Conservation (phyloP, 768 basidiomycete genomes). For the Lentinula edodes region DNA sequence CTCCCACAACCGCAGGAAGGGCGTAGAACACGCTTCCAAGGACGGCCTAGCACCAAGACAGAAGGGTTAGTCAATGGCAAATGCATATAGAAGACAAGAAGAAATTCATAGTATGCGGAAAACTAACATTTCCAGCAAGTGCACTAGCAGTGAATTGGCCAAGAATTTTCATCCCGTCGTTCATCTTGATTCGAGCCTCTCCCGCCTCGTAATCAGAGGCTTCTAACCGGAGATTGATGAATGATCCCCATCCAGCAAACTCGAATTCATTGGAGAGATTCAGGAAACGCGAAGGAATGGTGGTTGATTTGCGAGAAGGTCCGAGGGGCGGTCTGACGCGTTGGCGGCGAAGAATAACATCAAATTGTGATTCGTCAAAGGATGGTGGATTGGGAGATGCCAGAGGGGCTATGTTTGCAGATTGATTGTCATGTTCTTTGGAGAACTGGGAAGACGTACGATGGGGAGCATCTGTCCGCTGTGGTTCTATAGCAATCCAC, state of each 20-base stretch:
- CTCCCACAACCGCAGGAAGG: slow-evolving; percentile 57
- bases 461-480: background rate
- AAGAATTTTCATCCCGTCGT: slow-evolving; percentile 34
- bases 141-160: slow-evolving; percentile 64
- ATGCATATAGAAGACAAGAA: background rate
- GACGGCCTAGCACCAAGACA: slow-evolving; percentile 29
- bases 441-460: background rate
- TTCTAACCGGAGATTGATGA: slow-evolving; percentile 40
- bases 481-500: slow-evolving; percentile 2
- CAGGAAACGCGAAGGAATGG: slow-evolving; percentile 54
- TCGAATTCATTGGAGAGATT: slow-evolving; percentile 61
- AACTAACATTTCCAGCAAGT: slow-evolving; percentile 46
- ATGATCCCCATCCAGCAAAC: slow-evolving; percentile 68
- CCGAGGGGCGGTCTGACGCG: slow-evolving; percentile 39
- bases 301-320: slow-evolving; percentile 32
- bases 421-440: background rate
- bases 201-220: slow-evolving; percentile 34
- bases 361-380: slow-evolving; percentile 44
- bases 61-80: background rate
- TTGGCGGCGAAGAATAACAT: slow-evolving; percentile 57
- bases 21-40: slow-evolving; percentile 68
- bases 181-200: slow-evolving; percentile 20
- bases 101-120: background rate
- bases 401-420: background rate
- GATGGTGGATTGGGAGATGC: slow-evolving; percentile 28